Base-by-base conservation (phyloP, 2,329 filamentous ascomycete species). In the Capronia coronata region DNA sequence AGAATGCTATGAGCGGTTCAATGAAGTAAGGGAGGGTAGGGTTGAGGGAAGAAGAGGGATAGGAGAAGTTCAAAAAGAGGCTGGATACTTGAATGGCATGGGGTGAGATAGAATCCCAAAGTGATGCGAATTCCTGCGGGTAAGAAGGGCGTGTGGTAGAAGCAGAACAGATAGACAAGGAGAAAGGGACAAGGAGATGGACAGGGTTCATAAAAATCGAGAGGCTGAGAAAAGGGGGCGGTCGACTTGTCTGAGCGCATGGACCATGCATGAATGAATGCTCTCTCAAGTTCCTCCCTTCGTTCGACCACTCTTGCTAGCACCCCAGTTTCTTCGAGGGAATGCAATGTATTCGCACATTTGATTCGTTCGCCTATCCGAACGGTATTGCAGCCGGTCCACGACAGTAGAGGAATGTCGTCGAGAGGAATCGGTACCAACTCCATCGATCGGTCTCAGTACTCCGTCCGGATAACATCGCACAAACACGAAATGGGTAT, bases 1-100 rank as follows among this genome's bases (percentile, higher is more conserved):
- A 52, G 49, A 55, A 54, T 54, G 47, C 27, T 37, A 21, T 16
- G 13, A 25, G 34, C 9, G 49, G 7, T 11, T 32, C 13, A n/a
- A 10, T 19, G 4, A 19, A 18, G 34, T 21, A 37, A 37, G 34
- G 34, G 34, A 18, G 34, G 13, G 7, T 6, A 7, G 11, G 29
- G 29, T 48, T 43, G 49, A 23, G 47, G 48, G 49, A 44, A 43
- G 44, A 22, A 42, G 34, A 30, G 23, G 41, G 47, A 27, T 27
- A 37, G n/a, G 30, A 32, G 19, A 21, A 16, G 25, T 11, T 30
- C 41, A 19, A 32, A 13, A 43, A 13, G 41, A 32, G 22, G 41
- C 19, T 19, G 22, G 25, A 43, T 41, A 4, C 19, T 10, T 32
- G 41, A 32, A 43, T 18, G 6, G 34, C n/a, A n/a, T n/a, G n/a